Percentiles rank a stretch among this genome's conserved stretches.
Evolutionary conservation across 2,329 filamentous ascomycete genomes (phyloP).

Genomic region (Lasiodiplodia sp.): DNA sequence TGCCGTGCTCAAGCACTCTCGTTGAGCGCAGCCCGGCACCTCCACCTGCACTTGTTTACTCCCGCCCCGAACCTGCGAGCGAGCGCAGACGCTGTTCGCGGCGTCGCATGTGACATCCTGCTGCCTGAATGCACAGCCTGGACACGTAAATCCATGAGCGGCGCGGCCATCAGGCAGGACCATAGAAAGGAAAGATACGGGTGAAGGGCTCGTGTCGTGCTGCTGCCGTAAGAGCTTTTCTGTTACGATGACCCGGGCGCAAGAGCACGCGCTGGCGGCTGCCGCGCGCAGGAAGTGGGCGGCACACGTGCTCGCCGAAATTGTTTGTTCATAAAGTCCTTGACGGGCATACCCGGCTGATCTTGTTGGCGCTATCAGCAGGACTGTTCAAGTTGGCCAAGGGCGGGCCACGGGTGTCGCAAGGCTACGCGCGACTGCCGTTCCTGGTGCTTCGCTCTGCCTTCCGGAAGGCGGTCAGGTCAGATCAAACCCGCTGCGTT

Average conservation of each 20-base stretch:
- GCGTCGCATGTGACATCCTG: conserved; percentile 18
- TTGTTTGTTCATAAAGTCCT: neutral
- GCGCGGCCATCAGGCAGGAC: conserved; percentile 19
- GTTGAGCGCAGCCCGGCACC: neutral
- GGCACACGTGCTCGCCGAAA: neutral
- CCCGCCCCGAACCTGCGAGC: neutral
- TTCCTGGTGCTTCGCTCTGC: neutral
- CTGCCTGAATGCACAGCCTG: neutral
- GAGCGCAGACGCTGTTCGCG: neutral
- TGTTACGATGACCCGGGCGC: conserved; percentile 8
- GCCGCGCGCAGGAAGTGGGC: conserved; percentile 12
- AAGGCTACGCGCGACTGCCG: conserved; percentile 16
- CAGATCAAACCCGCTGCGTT: neutral
- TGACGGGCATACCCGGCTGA: conserved; percentile 7
- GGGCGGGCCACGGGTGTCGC: neutral
- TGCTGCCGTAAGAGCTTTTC: conserved; percentile 26
- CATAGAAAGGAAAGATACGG: conserved; percentile 22
- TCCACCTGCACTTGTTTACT: neutral
- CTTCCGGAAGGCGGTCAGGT: neutral
- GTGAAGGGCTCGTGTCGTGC: conserved; percentile 2
- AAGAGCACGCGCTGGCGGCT: conserved; percentile 13
- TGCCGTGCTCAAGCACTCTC: conserved; percentile 8
- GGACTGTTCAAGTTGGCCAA: neutral
- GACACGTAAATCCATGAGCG: conserved; percentile 18
- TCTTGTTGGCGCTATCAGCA: conserved; percentile 6